Evolutionary conservation across 1,284 basidiomycete genomes (phyloP).

Genomic region (Lentinus polychrous): DNA sequence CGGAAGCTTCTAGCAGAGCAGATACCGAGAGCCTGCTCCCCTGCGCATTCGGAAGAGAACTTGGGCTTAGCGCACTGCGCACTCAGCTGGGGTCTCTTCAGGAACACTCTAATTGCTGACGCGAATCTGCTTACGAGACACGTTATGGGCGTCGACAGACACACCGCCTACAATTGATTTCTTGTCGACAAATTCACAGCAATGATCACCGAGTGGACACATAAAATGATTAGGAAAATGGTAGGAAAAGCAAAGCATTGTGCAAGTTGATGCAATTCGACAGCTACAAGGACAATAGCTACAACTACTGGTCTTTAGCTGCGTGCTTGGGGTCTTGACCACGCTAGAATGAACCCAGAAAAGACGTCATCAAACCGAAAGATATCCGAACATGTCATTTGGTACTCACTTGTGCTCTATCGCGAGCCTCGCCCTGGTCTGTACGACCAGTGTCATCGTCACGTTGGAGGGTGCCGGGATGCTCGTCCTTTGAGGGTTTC

Average conservation of each 20-base stretch:
- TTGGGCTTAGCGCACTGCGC: background rate
- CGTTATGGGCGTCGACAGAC: background rate
- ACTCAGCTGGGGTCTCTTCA: background rate
- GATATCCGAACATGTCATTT: background rate
- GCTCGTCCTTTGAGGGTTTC: background rate
- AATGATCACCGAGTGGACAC: too few species aligned
- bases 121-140: background rate
- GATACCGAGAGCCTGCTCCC: conserved; percentile 1
- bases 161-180: background rate
- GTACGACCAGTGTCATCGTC: background rate
- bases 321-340: conserved; percentile 20
- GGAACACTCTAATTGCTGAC: background rate
- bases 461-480: background rate
- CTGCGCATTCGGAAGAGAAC: background rate
- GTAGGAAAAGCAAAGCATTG: background rate
- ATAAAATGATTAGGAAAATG: background rate
- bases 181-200: background rate
- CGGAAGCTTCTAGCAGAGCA: background rate
- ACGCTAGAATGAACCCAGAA: conserved; percentile 9
- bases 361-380: conserved; percentile 12
- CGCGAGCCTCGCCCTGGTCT: conserved; percentile 5
- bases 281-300: background rate
- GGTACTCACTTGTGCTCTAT: background rate
- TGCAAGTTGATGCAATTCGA: background rate
- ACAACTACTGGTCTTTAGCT: conserved; percentile 1